Base-by-base conservation (phyloP, 2,329 filamentous ascomycete species). In the Gaeumannomyces sp. region DNA sequence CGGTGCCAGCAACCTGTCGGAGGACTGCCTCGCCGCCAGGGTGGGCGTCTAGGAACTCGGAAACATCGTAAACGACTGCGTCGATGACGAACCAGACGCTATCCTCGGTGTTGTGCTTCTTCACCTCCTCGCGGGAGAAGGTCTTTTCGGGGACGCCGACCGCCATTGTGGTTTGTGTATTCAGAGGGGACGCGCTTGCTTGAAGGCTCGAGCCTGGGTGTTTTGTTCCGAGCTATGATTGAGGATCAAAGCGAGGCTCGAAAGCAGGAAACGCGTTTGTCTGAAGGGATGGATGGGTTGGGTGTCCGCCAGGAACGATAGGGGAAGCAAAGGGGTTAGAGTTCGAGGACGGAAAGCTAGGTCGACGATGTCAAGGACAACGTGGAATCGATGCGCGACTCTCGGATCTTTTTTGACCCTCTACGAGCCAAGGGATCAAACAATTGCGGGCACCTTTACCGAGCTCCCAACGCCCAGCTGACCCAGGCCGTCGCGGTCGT, bases 21-120 rank as follows among this genome's bases (percentile, higher is more conserved):
- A 96, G 85, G 29, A 96, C 92, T 59, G 90, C 87, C 71, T 88
- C 87, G 71, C 92, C 92, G 70, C 92, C 92, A 0, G 92, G 92
- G 72, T 96, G 92, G 28, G 90, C 91, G 73, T 95, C 90, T 70
- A 92, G 77, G 76, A 96, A 96, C 69, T 96, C 91, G 67, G 88
- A 89, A 16, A 93, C 83, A 77, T 96, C 91, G 81, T 96, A 96
- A 73, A 96, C 91, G 72, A 88, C 89, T 77, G 90, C 87, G 80
- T 96, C 92, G 76, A 96, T 87, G 72, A 96, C 89, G 77, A 91
- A 89, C 89, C 91, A 93, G 65, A 92, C 80, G 68, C 88, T 89
- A 69, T 93, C 89, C 61, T 90, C 87, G 65, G 84, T 86, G 75
- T 88, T 92, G 80, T 62, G 61, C 61, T 67, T 66, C 64, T 94